A percentile compares a stretch with the other conserved stretches of the same genome.
These are phyloP conservation scores for Pseudocohnilembus persalinus DNA, from an alignment of 169 alveolate species.

Conservation along the genomic window DNA sequence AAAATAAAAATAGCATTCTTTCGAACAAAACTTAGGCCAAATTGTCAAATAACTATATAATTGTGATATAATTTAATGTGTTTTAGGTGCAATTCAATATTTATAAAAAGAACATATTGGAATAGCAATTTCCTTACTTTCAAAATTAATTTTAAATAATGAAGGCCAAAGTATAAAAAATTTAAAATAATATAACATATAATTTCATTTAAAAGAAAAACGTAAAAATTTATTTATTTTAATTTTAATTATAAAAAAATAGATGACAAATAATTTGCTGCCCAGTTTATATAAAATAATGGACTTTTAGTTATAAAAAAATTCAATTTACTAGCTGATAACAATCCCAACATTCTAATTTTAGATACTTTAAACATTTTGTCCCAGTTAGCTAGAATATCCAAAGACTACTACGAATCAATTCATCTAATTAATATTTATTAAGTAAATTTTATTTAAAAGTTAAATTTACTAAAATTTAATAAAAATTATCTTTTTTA, in stretches of 20 bases:
- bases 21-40: constrained; percentile 50
- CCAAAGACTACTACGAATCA: constrained; percentile 81
- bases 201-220: too few species aligned
- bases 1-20: constrained; percentile 5
- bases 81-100: constrained; percentile 57
- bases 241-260: too few species aligned
- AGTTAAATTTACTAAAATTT: too few species aligned
- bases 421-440: constrained; percentile 77
- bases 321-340: constrained; percentile 63
- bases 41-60: constrained; percentile 57
- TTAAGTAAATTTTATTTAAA: constrained; percentile 1
- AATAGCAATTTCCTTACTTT: constrained; percentile 60
- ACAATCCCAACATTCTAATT: constrained; percentile 55
- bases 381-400: constrained; percentile 79
- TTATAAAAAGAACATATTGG: constrained; percentile 62
- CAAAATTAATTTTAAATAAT: constrained; percentile 62
- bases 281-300: constrained; percentile 67
- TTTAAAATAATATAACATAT: too few species aligned
- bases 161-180: constrained; percentile 25
- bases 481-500: too few species aligned
- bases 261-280: constrained; percentile 67
- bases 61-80: constrained; percentile 59
- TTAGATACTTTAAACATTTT: constrained; percentile 76
- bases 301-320: constrained; percentile 71
- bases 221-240: too few species aligned